Evolutionary conservation across 2,329 filamentous ascomycete genomes (phyloP).

Genomic region (Diaporthe vexans): DNA sequence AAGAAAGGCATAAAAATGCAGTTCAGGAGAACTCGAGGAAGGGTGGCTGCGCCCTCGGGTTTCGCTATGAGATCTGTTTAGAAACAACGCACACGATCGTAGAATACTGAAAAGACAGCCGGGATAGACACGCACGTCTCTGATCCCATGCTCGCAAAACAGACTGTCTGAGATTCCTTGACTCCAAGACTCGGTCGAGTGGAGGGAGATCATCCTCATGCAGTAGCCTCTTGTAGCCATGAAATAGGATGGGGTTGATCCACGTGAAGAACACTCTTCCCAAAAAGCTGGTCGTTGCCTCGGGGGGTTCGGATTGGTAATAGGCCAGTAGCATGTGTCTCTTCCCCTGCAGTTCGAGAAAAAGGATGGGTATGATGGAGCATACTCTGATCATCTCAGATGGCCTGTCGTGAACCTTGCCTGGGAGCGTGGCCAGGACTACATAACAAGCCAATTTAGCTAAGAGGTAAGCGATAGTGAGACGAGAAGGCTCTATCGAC

Average conservation of each 20-base stretch:
- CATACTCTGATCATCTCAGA: neutral
- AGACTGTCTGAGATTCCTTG: slow-evolving; percentile 44
- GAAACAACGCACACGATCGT: neutral
- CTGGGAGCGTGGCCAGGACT: slow-evolving; percentile 39
- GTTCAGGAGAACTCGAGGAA: slow-evolving; percentile 50
- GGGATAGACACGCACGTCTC: slow-evolving; percentile 44
- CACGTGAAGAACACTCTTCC: slow-evolving; percentile 50
- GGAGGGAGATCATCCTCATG: slow-evolving; percentile 46
- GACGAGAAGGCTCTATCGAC: slow-evolving; percentile 44
- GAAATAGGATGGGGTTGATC: slow-evolving; percentile 50
- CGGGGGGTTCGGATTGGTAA: slow-evolving; percentile 44
- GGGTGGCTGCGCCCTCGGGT: slow-evolving; percentile 46
- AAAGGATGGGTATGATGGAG: slow-evolving; percentile 47
- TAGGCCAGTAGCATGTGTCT: slow-evolving; percentile 34
- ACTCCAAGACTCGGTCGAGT: slow-evolving; percentile 45
- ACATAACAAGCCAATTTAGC: slow-evolving; percentile 43
- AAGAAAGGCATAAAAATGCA: slow-evolving; percentile 50
- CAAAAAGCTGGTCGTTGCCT: slow-evolving; percentile 48
- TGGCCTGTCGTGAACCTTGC: neutral
- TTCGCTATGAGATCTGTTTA: slow-evolving; percentile 41
- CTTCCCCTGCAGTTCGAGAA: slow-evolving; percentile 45
- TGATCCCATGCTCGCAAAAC: slow-evolving; percentile 48
- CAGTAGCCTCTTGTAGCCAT: slow-evolving; percentile 49
- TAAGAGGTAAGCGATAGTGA: slow-evolving; percentile 45
- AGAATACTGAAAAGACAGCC: neutral